phyloP scores from a whole-genome alignment of 768 basidiomycete genomes.

The Agrocybe praecox region DNA sequence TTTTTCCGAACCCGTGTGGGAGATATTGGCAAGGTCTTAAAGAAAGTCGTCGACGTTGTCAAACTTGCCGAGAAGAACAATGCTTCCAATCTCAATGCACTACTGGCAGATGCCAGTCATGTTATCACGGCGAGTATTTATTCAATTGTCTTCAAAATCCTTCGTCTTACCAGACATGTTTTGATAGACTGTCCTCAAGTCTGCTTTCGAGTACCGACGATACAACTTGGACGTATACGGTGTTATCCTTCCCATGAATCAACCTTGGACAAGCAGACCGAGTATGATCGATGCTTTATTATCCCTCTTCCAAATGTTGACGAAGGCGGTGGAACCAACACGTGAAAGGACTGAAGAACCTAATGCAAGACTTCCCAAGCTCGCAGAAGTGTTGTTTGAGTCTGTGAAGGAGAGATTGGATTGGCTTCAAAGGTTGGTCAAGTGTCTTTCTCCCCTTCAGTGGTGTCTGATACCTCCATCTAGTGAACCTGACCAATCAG shows the following conservation, averaged over 20 bases:
- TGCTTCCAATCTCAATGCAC: conserved; percentile 42
- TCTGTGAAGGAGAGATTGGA: conserved; percentile 69
- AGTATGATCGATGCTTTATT: conserved; percentile 68
- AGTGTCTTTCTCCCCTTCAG: background rate
- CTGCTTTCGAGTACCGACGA: conserved; percentile 75
- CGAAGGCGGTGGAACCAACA: conserved; percentile 45
- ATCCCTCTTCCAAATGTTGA: conserved; percentile 70
- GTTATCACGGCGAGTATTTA: conserved; percentile 61
- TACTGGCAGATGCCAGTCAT: conserved; percentile 69
- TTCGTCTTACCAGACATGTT: background rate
- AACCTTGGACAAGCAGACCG: conserved; percentile 84
- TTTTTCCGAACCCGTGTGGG: conserved; percentile 78
- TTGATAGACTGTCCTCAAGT: conserved; percentile 66
- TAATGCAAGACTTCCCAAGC: conserved; percentile 59
- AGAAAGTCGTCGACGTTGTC: conserved; percentile 56
- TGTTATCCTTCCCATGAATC: conserved; percentile 65
- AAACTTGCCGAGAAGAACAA: conserved; percentile 36
- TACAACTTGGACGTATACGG: conserved; percentile 79
- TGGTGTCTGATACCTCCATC: conserved; percentile 1
- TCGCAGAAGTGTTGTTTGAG: conserved; percentile 64
- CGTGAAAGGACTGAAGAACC: conserved; percentile 35
- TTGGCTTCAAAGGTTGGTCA: conserved; percentile 62
- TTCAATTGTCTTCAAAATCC: background rate
- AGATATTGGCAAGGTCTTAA: conserved; percentile 70
- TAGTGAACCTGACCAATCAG: conserved; percentile 24